phyloP scores from a whole-genome alignment of 1,284 basidiomycete species.

The Ceratobasidium sp. region DNA sequence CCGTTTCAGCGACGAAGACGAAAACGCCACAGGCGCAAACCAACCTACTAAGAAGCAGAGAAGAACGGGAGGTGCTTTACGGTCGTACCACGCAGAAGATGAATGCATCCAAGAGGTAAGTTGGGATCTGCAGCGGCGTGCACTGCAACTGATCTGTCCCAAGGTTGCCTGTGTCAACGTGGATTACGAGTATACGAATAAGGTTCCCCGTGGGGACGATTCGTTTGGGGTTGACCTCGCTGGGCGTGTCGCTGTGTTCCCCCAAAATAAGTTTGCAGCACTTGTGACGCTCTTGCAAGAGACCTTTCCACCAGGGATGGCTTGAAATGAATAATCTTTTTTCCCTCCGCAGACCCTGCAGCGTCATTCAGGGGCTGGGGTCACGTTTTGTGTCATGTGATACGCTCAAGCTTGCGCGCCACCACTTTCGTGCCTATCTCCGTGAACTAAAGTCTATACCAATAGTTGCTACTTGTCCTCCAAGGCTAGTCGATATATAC shows the following conservation, averaged over 20 bases:
- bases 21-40: conserved; percentile 58
- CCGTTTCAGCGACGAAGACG: conserved; percentile 72
- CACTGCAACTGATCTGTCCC: not conserved
- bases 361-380: no score
- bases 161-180: conserved; percentile 73
- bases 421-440: not conserved
- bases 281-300: conserved; percentile 43
- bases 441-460: no score
- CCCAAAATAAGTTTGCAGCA: conserved; percentile 38
- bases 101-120: conserved; percentile 76
- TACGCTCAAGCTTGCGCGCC: not conserved
- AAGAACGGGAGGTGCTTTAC: conserved; percentile 53
- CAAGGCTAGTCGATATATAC: no score
- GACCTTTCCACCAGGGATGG: conserved; percentile 32
- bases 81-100: conserved; percentile 88
- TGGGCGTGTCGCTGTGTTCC: conserved; percentile 81
- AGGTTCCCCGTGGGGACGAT: conserved; percentile 75
- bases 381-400: not conserved
- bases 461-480: no score
- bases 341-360: no score
- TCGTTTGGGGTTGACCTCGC: conserved; percentile 85
- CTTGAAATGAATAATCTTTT: not conserved
- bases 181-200: conserved; percentile 76
- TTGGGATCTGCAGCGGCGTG: conserved; percentile 33
- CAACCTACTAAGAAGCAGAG: conserved; percentile 61